Conservation (phyloP, 2,329 filamentous ascomycete genomes). For the Cercospora zeina region DNA sequence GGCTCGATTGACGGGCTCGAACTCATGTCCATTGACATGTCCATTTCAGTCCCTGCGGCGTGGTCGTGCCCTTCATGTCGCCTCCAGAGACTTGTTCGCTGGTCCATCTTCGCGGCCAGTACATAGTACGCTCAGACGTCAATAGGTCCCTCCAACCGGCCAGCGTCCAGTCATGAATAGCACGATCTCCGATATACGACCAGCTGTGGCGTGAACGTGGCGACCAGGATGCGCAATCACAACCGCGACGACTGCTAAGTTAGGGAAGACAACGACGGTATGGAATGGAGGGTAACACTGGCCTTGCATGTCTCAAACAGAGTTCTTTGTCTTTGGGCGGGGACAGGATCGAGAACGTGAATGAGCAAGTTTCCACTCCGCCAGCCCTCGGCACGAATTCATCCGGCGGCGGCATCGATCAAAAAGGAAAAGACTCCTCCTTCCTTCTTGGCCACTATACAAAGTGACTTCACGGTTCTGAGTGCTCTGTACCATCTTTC, state of each 20-base stretch:
- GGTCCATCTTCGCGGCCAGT: neutral
- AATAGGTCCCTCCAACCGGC: neutral
- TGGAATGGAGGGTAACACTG: neutral
- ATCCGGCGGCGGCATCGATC: neutral
- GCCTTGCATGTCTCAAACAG: neutral
- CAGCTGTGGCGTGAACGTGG: neutral
- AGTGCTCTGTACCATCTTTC: neutral
- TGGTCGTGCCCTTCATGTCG: conserved; percentile 17
- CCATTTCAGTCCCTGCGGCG: conserved; percentile 18
- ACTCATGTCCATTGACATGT: conserved; percentile 32
- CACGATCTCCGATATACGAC: neutral
- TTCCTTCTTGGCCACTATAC: neutral
- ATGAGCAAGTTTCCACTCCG: conserved; percentile 6
- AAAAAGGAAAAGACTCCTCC: neutral
- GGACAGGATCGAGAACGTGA: neutral
- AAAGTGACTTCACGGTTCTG: neutral
- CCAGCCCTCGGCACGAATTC: conserved; percentile 1
- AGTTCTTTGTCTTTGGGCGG: neutral
- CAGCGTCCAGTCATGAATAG: neutral
- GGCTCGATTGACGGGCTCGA: conserved; percentile 24
- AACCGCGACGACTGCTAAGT: neutral
- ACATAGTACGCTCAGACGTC: neutral
- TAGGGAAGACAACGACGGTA: neutral
- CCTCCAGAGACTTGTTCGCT: neutral
- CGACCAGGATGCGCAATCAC: neutral